Evolutionary conservation across 768 basidiomycete genomes (phyloP), one percentile per base, ranked within the genome.

Genomic region (Naematelia encephala): DNA sequence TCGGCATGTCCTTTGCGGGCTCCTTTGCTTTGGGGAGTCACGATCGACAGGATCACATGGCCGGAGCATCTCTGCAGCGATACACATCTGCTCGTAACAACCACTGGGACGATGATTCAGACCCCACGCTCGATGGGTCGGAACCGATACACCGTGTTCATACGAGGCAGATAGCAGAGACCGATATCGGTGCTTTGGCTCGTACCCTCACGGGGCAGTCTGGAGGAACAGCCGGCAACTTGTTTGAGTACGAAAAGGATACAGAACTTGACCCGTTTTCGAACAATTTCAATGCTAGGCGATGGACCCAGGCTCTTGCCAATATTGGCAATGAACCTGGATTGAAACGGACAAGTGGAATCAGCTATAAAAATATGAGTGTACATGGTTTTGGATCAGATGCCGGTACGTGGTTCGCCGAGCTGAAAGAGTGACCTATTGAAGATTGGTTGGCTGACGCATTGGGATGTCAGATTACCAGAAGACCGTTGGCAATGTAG

Each of bases 401-500:
- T 57, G 62, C 73, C 11, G 70, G 70, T 68, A 49, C 57, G 70
- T 67, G 2, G 14, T n/a, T 49, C n/a, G n/a, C 47, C 39, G n/a
- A 5, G 29, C 25, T 29, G 23, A 11, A 12, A 12, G 21, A 25
- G 42, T 26, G 39, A 21, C 27, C 8, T n/a, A n/a, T n/a, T n/a
- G n/a, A n/a, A n/a, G n/a, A n/a, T n/a, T n/a, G n/a, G n/a, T 10
- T 46, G 27, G n/a, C 39, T 34, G 22, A 19, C 12, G 22, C 5
- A 19, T 22, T 22, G n/a, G n/a, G 44, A 51, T 34, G 43, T 23
- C 54, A 65, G 80, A 80, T 56, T 80, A 79, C 69, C 81, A 82
- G 59, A 78, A 79, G 58, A 81, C 79, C 1, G 77, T 80, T 25
- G 75, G 71, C 14, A 81, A 80, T 61, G 54, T 78, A 11, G 67